Conservation (phyloP, 805 yeast species). For the Saccharomycopsis olivae region DNA sequence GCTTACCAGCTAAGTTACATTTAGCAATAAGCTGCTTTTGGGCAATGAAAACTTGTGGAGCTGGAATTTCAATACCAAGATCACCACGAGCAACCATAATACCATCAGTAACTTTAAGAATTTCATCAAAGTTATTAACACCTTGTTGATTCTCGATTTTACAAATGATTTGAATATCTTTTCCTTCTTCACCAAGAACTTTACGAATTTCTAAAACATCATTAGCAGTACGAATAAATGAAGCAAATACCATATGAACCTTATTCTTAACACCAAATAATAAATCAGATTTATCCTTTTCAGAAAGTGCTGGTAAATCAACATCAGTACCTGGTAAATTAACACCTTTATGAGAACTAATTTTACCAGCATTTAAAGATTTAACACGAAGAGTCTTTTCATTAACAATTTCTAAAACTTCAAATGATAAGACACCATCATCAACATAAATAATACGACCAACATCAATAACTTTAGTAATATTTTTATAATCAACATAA, state of each 20-base stretch:
- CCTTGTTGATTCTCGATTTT: constrained; percentile 99
- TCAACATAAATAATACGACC: constrained; percentile 93
- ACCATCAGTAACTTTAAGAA: constrained; percentile 91
- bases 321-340: constrained; percentile 98
- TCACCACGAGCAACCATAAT: constrained; percentile 99
- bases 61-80: constrained; percentile 98
- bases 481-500: constrained; percentile 92
- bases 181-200: constrained; percentile 95
- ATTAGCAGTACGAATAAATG: constrained; percentile 90
- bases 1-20: constrained; percentile 99
- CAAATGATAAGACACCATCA: constrained; percentile 95
- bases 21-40: constrained; percentile 98
- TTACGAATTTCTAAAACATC: constrained; percentile 86
- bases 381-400: constrained; percentile 72
- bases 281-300: constrained; percentile 90
- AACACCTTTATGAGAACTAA: constrained; percentile 97
- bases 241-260: constrained; percentile 98
- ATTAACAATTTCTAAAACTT: constrained; percentile 77
- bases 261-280: constrained; percentile 93
- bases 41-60: constrained; percentile 95
- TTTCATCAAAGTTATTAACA: constrained; percentile 98
- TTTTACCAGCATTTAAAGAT: constrained; percentile 90
- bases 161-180: constrained; percentile 89
- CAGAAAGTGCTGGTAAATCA: constrained; percentile 95
- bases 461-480: constrained; percentile 79